Base-by-base conservation (phyloP, 768 basidiomycete genomes). In the Ramaria sp. region DNA sequence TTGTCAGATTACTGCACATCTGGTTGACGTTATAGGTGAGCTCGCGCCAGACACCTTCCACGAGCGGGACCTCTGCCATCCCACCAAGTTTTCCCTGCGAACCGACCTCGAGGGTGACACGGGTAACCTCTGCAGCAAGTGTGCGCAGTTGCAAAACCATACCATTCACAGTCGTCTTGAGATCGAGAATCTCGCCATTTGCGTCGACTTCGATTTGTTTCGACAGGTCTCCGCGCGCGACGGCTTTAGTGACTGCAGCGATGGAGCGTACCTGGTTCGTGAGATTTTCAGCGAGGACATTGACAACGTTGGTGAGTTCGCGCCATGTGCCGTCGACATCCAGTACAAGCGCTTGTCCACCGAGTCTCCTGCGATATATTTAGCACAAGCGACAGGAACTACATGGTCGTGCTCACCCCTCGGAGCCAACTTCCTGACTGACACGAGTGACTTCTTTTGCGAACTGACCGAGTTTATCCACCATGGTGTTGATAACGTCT, bases 271-370 rank as follows among this genome's bases (percentile, higher is more conserved):
- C 59, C 59, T 66, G 65, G n/a, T 59, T 60, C 12, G 66, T 69
- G 10, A 70, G 62, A 55, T 70, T 69, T n/a, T 60, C 56, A 24
- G 66, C 66, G 45, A 70, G 63, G 45, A 65, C 59, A 55, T 67
- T 66, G 55, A 66, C 87, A 48, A 87, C 85, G 59, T 82, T 84
- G 0, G 88, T 91, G 56, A 90, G 70, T 68, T 91, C 85, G 43
- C 83, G 78, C 88, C 88, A 91, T n/a, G 87, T 88, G 27, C 91
- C 91, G 73, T 92, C 88, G 51, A 92, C 91, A 58, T 91, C 89
- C 27, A 88, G 69, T 17, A 94, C 91, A 34, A 64, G 61, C 4
- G 65, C 65, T 48, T 63, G 65, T 12, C 64, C 66, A 22, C 90
- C 90, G 53, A 92, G 74, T 79, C 88, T 88, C 2, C 74, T 81